phyloP scores from a whole-genome alignment of 2,329 filamentous ascomycete genomes.

The Fusarium sp. region DNA sequence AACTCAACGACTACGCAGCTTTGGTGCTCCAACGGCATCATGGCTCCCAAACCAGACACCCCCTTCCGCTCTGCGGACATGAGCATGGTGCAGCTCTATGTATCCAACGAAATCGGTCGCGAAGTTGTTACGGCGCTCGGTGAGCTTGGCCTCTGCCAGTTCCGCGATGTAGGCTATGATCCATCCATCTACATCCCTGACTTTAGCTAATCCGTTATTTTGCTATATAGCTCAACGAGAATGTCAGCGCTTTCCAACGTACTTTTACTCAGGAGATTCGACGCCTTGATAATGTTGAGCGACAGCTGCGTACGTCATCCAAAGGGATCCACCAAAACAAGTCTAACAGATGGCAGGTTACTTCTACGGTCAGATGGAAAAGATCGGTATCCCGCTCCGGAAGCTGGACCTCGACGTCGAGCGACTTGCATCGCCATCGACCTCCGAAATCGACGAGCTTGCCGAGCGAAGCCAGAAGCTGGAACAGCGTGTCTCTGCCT shows the following conservation, averaged over 20 bases:
- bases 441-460: constrained; percentile 95
- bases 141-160: constrained; percentile 96
- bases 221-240: constrained; percentile 80
- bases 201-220: constrained; percentile 30
- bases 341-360: constrained; percentile 71
- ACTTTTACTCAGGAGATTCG: constrained; percentile 98
- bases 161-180: constrained; percentile 81
- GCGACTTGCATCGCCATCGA: constrained; percentile 85
- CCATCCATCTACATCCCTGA: constrained; percentile 28
- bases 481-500: constrained; percentile 87
- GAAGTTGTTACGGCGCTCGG: constrained; percentile 97
- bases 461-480: constrained; percentile 91
- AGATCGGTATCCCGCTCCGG: constrained; percentile 84
- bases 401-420: constrained; percentile 92
- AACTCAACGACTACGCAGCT: constrained; percentile 46
- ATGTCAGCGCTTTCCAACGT: constrained; percentile 93
- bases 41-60: constrained; percentile 82
- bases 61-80: constrained; percentile 99
- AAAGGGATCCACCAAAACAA: constrained; percentile 21
- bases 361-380: constrained; percentile 96
- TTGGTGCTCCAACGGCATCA: constrained; percentile 53
- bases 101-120: constrained; percentile 97
- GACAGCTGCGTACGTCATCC: constrained; percentile 83
- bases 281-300: constrained; percentile 96
- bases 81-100: constrained; percentile 99